Evolutionary conservation across 2,329 filamentous ascomycete species (phyloP).

Genomic region (Curvularia verruculosa): DNA sequence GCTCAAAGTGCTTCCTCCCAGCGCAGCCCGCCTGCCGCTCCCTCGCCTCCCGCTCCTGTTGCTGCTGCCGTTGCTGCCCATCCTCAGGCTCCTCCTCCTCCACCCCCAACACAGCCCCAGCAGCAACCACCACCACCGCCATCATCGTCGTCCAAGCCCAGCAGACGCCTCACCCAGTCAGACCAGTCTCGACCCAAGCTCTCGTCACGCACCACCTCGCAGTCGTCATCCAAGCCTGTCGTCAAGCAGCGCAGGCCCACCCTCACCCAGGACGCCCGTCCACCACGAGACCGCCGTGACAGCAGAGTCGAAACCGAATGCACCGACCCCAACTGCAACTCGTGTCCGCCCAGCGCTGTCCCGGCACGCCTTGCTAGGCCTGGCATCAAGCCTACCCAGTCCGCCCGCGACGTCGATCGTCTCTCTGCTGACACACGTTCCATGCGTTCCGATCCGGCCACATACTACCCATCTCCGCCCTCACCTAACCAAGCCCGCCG

Average conservation of each 20-base stretch:
- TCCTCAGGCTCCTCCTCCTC: constrained; percentile 20
- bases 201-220: constrained; percentile 32
- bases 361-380: constrained; percentile 19
- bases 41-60: constrained; percentile 3
- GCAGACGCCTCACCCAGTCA: constrained; percentile 11
- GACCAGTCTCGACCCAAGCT: constrained; percentile 34
- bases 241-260: constrained; percentile 22
- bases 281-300: constrained; percentile 18
- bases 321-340: constrained; percentile 43
- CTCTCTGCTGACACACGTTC: constrained; percentile 32
- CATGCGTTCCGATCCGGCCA: constrained; percentile 40
- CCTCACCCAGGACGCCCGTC: constrained; percentile 15
- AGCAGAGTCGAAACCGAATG: constrained; percentile 34
- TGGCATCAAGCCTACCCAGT: constrained; percentile 32
- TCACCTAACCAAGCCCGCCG: constrained; percentile 36
- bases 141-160: constrained; percentile 12
- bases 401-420: constrained; percentile 38
- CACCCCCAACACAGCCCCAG: constrained; percentile 15
- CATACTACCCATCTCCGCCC: constrained; percentile 32
- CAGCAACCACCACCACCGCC: constrained; percentile 18
- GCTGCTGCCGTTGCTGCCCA: constrained; percentile 24
- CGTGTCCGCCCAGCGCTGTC: constrained; percentile 23
- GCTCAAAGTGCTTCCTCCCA: constrained; percentile 49
- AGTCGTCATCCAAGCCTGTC: constrained; percentile 28
- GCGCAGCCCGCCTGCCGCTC: constrained; percentile 28